Evolutionary conservation across 805 yeast genomes (phyloP).

Genomic region (Kodamaea hsintzibuensis): DNA sequence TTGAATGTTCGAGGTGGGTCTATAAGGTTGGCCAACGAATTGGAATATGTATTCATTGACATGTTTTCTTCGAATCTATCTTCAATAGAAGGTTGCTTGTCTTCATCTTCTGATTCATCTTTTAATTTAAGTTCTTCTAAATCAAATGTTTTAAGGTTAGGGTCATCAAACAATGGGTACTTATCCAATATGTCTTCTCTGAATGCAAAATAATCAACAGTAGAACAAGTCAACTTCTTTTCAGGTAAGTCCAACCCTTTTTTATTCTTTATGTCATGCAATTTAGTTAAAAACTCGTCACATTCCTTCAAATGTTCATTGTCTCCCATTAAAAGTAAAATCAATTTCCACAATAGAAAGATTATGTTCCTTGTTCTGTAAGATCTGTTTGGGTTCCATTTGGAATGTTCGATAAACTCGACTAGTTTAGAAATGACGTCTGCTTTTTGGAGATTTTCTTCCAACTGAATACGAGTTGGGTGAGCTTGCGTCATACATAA

Average conservation of each 20-base stretch:
- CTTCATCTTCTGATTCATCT: neutral
- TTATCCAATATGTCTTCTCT: conserved; percentile 72
- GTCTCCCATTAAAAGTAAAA: conserved; percentile 66
- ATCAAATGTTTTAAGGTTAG: conserved; percentile 25
- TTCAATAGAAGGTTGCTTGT: conserved; percentile 12
- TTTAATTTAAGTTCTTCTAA: conserved; percentile 31
- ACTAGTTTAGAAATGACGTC: conserved; percentile 48
- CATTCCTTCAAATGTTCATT: conserved; percentile 37
- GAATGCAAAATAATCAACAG: conserved; percentile 81
- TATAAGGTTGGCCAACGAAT: conserved; percentile 59
- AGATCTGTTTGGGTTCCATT: conserved; percentile 47
- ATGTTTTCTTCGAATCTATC: conserved; percentile 32
- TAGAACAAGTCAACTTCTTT: conserved; percentile 57
- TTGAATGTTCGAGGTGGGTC: conserved; percentile 57
- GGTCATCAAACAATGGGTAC: conserved; percentile 69
- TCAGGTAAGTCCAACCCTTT: conserved; percentile 21
- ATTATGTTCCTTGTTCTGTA: conserved; percentile 60
- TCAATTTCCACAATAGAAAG: conserved; percentile 51
- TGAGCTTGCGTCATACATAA: conserved; percentile 14
- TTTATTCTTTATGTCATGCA: conserved; percentile 36
- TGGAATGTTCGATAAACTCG: conserved; percentile 62
- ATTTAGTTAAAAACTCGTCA: conserved; percentile 46
- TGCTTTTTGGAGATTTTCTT: conserved; percentile 23
- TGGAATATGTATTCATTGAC: conserved; percentile 45
- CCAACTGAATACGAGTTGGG: conserved; percentile 13